A percentile compares a stretch with the other conserved stretches of the same genome.
Conservation (phyloP, 306 rosid genomes). For the Abrus pulchellus region DNA sequence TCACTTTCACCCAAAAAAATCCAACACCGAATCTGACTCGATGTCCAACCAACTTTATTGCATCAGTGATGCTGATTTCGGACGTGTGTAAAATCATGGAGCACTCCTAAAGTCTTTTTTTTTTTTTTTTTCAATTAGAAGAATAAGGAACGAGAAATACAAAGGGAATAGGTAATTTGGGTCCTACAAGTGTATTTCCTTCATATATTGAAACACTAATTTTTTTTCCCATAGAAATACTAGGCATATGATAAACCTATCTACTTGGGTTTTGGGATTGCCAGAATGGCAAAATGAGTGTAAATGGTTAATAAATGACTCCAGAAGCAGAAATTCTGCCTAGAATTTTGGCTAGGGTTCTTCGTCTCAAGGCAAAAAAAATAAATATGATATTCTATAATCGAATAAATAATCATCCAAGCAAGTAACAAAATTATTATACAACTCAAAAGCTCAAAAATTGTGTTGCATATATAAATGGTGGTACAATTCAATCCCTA, state of each 20-base stretch:
- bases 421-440: slow-evolving; percentile 45
- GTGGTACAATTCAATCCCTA: slow-evolving; percentile 32
- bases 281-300: slow-evolving; percentile 7
- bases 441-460: slow-evolving; percentile 42
- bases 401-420: slow-evolving; percentile 39
- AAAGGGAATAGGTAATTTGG: no score
- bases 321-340: not conserved
- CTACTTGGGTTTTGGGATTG: slow-evolving; percentile 7
- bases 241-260: not conserved
- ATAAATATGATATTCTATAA: slow-evolving; percentile 37
- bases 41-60: no score
- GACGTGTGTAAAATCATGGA: no score
- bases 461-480: slow-evolving; percentile 32
- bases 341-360: slow-evolving; percentile 34
- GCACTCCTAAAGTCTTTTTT: not conserved
- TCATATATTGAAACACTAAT: not conserved
- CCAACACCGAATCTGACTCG: no score
- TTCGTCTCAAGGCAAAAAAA: slow-evolving; percentile 52
- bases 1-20: no score
- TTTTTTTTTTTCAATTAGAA: not conserved
- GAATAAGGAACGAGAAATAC: not conserved
- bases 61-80: no score
- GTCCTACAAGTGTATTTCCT: not conserved
- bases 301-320: slow-evolving; percentile 18
- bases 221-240: not conserved